Percentiles rank a stretch among this genome's conserved stretches.
Evolutionary conservation across 306 rosid genomes (phyloP).

Genomic region (Quercus parvula): DNA sequence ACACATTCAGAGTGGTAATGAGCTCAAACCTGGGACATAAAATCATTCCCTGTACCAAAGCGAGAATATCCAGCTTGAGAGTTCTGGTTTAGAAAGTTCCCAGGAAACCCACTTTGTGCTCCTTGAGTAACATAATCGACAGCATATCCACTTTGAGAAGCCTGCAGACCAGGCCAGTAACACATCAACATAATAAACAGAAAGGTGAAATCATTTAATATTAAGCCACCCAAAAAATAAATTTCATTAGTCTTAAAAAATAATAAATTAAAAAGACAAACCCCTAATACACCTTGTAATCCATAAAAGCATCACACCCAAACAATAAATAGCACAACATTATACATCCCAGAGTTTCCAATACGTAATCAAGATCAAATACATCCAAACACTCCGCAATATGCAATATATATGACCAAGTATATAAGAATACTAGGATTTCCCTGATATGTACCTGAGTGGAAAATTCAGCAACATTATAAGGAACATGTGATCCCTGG

Average conservation of each 20-base stretch:
- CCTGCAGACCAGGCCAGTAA: slow-evolving; percentile 37
- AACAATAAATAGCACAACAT: neutral
- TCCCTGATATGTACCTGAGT: slow-evolving; percentile 59
- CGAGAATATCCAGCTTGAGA: slow-evolving; percentile 96
- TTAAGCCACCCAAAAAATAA: neutral
- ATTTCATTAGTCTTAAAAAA: neutral
- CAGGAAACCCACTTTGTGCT: slow-evolving; percentile 91
- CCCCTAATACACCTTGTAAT: neutral
- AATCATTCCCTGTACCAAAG: slow-evolving; percentile 92
- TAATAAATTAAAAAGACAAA: neutral
- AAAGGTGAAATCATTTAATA: neutral
- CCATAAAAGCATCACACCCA: neutral
- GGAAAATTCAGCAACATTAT: slow-evolving; percentile 87
- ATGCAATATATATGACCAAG: neutral
- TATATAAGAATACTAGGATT: neutral
- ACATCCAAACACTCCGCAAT: neutral
- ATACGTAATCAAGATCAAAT: neutral
- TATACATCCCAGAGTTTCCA: neutral
- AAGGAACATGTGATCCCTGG: slow-evolving; percentile 99
- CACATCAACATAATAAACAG: neutral
- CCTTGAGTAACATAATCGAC: slow-evolving; percentile 94
- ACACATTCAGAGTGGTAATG: neutral
- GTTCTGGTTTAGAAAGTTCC: slow-evolving; percentile 86
- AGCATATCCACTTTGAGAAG: slow-evolving; percentile 95
- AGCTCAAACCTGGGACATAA: slow-evolving; percentile 88